Evolutionary conservation across 2,329 filamentous ascomycete genomes (phyloP).

Genomic region (Endoconidiophora polonica): DNA sequence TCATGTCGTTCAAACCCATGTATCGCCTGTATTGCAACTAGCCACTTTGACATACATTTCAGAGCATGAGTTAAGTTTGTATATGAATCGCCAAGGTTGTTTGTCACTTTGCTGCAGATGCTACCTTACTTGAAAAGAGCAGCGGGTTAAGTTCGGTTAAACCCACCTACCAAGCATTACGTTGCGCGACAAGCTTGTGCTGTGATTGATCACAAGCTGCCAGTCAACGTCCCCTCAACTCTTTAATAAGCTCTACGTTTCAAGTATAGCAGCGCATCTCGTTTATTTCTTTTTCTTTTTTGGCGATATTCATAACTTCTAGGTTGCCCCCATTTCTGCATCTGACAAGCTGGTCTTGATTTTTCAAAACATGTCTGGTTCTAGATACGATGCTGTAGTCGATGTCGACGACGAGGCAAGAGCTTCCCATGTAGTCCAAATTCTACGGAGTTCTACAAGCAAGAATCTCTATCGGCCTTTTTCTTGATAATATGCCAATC

Average conservation of each 20-base stretch:
- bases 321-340: too few species aligned
- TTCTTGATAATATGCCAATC: constrained; percentile 13
- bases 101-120: too few species aligned
- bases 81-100: too few species aligned
- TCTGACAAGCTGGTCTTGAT: constrained; percentile 8
- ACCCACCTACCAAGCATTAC: neutral
- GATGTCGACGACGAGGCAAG: constrained; percentile 88
- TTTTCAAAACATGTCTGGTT: constrained; percentile 47
- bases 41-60: too few species aligned
- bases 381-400: constrained; percentile 94
- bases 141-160: neutral
- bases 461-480: neutral
- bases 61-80: too few species aligned
- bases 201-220: neutral
- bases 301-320: neutral
- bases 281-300: neutral
- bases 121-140: too few species aligned
- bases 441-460: neutral
- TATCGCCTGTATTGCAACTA: too few species aligned
- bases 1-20: too few species aligned
- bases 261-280: neutral
- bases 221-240: neutral
- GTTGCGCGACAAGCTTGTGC: constrained; percentile 8
- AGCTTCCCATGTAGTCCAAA: constrained; percentile 1
- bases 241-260: too few species aligned